Base-by-base conservation (phyloP, 345 rosid species). In the Populus davidiana region DNA sequence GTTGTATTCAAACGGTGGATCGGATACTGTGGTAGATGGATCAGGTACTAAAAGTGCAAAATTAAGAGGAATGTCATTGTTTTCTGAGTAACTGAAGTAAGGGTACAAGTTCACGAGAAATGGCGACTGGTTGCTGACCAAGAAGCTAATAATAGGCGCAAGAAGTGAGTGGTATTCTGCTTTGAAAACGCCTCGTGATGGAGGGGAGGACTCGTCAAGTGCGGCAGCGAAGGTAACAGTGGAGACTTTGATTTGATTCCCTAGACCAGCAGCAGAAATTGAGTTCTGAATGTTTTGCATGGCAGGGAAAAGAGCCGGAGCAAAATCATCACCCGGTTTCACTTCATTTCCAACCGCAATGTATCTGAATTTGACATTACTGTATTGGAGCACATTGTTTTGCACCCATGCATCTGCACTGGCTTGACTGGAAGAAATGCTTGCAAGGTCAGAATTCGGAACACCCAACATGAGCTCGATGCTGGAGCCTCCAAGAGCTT, bases 341-440 rank as follows among this genome's bases (percentile, higher is more conserved):
- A 87, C 82, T 75, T 92, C 94, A 11, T 92, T 92, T 27, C 94
- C 97, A 6, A 89, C 94, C 1, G 88, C 82, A 25, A 92, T 77
- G 78, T 90, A 90, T 23, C 83, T 75, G 82, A 90, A 87, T 10
- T 62, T 82, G 76, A 90, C 92, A 54, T 84, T 56, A 49, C 11
- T 17, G 39, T 84, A 85, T 76, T 54, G 84, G 23, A 2, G 27
- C 64, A 92, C 84, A 54, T 90, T 88, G 78, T 64, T 63, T 35
- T 75, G 81, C 23, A 90, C 84, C 97, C 94, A 90, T 4, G 2
- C 5, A 74, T 79, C 44, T 0, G 96, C 96, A 5, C 75, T 41
- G 36, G 76, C 80, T 78, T 90, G 92, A 73, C 41, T 86, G 3
- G 86, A 43, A 41, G 90, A 90, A 7, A 89, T 62, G 0, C 39